Percentiles rank a stretch among this genome's conserved stretches.
Evolutionary conservation across 305 asterid species (phyloP).

Genomic region (Solanum hybrid): DNA sequence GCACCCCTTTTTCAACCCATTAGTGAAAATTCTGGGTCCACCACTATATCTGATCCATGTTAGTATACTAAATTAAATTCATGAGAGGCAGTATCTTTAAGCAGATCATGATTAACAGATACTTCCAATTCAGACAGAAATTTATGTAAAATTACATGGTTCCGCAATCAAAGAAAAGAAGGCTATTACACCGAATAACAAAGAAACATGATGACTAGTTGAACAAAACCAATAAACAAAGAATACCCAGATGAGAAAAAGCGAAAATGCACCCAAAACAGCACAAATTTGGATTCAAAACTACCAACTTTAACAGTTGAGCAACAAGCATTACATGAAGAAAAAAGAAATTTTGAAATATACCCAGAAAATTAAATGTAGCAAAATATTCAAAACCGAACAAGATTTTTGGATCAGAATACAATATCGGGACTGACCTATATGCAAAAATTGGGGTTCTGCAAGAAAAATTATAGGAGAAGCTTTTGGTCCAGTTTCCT

Average conservation of each 20-base stretch:
- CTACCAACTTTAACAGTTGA: constrained; percentile 13
- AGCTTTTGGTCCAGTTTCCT: background rate
- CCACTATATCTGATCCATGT: background rate
- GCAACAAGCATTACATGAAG: constrained; percentile 8
- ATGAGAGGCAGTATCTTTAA: background rate
- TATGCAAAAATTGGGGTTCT: constrained; percentile 31
- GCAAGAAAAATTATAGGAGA: constrained; percentile 8
- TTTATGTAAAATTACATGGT: background rate
- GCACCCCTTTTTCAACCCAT: background rate
- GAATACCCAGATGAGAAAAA: background rate
- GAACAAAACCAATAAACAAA: background rate
- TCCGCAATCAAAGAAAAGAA: background rate
- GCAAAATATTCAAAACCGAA: constrained; percentile 4
- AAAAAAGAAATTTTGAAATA: background rate
- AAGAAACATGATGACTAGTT: background rate
- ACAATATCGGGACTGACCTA: background rate
- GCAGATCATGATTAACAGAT: background rate
- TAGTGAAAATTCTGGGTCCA: background rate
- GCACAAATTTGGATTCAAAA: constrained; percentile 34
- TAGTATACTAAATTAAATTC: background rate
- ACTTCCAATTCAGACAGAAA: background rate
- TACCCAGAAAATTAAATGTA: constrained; percentile 3
- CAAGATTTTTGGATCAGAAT: constrained; percentile 15
- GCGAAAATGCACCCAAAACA: background rate
- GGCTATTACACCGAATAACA: background rate